A percentile compares a stretch with the other conserved stretches of the same genome.
phyloP scores from a whole-genome alignment of 1,139 yeast species.

The Pichia sp. region DNA sequence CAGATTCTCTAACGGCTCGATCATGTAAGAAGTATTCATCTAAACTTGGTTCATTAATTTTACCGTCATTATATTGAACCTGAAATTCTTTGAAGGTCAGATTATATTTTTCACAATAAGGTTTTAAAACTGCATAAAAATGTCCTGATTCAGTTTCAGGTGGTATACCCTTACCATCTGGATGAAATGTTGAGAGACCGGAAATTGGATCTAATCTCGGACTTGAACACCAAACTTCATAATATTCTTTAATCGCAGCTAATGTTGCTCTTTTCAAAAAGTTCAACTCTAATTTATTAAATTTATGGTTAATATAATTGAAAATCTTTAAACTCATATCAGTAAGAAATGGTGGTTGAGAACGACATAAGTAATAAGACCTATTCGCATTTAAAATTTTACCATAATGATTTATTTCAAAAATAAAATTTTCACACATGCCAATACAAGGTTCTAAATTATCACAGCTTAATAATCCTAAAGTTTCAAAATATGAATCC shows the following conservation, averaged over 20 bases:
- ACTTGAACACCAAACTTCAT: slow-evolving; percentile 65
- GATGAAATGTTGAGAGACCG: slow-evolving; percentile 85
- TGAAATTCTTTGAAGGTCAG: slow-evolving; percentile 66
- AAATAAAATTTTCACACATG: slow-evolving; percentile 88
- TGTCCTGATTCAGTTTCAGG: slow-evolving; percentile 95
- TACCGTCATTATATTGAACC: slow-evolving; percentile 58
- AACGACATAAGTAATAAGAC: slow-evolving; percentile 81
- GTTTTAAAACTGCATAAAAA: slow-evolving; percentile 64
- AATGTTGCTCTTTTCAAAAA: slow-evolving; percentile 57
- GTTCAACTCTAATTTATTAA: slow-evolving; percentile 30
- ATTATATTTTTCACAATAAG: slow-evolving; percentile 60
- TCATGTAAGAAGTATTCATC: slow-evolving; percentile 90
- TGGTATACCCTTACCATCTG: slow-evolving; percentile 86
- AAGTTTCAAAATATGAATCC: slow-evolving; percentile 92
- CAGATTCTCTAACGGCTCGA: slow-evolving; percentile 92
- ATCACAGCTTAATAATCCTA: slow-evolving; percentile 71
- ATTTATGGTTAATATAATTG: slow-evolving; percentile 41
- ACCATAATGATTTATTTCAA: slow-evolving; percentile 85
- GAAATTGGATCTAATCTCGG: slow-evolving; percentile 75
- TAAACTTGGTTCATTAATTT: slow-evolving; percentile 64
- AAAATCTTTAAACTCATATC: slow-evolving; percentile 81
- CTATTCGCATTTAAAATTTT: slow-evolving; percentile 92
- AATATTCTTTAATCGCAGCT: slow-evolving; percentile 86
- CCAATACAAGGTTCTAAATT: slow-evolving; percentile 70
- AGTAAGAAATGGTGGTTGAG: slow-evolving; percentile 97